Conservation (phyloP, 2,329 filamentous ascomycete species). For the Moelleriella libera region DNA sequence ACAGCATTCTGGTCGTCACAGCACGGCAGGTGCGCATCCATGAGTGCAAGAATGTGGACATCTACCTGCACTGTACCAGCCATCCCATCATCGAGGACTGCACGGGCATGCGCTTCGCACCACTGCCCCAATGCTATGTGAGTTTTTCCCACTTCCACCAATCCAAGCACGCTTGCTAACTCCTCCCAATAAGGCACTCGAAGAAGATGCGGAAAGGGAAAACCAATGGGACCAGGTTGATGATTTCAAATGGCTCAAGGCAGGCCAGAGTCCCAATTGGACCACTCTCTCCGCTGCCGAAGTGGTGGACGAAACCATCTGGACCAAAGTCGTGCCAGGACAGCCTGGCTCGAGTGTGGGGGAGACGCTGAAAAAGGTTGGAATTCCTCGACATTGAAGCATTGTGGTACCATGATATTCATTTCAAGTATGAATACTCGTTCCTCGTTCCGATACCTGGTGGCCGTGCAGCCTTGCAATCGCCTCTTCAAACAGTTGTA, state of each 20-base stretch:
- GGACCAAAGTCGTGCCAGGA: constrained; percentile 55
- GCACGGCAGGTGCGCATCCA: constrained; percentile 91
- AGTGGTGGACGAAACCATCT: constrained; percentile 46
- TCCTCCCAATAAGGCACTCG: not conserved
- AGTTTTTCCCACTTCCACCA: constrained; percentile 18
- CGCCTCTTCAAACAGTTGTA: too few relatives aligned
- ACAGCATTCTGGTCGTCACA: constrained; percentile 64
- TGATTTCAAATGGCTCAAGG: constrained; percentile 95
- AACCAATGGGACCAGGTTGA: constrained; percentile 87
- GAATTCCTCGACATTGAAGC: constrained; percentile 14
- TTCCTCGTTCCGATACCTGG: too few relatives aligned
- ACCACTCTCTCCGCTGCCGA: constrained; percentile 47
- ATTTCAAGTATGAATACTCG: not conserved
- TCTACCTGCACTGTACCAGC: constrained; percentile 72
- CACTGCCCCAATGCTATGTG: constrained; percentile 57
- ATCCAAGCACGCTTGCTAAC: constrained; percentile 10
- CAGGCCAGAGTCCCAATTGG: constrained; percentile 82
- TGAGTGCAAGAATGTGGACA: constrained; percentile 63
- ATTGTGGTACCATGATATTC: not conserved
- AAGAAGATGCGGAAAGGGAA: constrained; percentile 15
- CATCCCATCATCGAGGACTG: constrained; percentile 94
- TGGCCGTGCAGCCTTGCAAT: too few relatives aligned
- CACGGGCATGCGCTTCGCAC: constrained; percentile 61
- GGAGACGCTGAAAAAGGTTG: constrained; percentile 46
- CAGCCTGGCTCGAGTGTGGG: constrained; percentile 46